Evolutionary conservation across 2,329 filamentous ascomycete species (phyloP).

Genomic region (Arthrobotrys entomopaga): DNA sequence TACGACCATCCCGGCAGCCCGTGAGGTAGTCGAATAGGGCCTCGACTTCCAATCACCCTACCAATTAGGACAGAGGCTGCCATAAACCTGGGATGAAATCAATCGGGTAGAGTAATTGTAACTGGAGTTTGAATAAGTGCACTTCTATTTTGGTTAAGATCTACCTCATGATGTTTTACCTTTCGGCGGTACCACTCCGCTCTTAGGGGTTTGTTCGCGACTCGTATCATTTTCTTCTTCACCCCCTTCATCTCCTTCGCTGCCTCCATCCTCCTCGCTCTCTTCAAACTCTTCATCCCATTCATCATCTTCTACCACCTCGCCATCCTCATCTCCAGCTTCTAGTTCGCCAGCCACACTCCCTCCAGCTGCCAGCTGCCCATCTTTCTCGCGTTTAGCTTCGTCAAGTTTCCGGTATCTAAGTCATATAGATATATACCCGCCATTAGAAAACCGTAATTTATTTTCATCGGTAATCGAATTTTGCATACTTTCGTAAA

Average conservation of each 20-base stretch:
- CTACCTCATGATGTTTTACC: background rate
- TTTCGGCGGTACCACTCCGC: background rate
- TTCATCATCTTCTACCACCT: background rate
- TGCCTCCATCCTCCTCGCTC: constrained; percentile 12
- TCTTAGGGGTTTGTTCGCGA: background rate
- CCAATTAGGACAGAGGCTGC: constrained; percentile 32
- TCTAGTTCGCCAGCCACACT: constrained; percentile 56
- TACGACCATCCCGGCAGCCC: background rate
- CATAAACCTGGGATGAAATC: background rate
- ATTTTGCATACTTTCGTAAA: constrained; percentile 75
- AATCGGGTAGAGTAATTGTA: background rate
- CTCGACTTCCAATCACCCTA: constrained; percentile 3
- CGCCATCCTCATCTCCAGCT: constrained; percentile 5
- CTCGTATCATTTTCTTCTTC: background rate
- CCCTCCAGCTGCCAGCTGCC: constrained; percentile 30
- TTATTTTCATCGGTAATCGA: background rate
- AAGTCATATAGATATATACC: background rate
- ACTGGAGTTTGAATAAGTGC: constrained; percentile 3
- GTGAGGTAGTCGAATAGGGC: too few species aligned
- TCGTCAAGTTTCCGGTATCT: constrained; percentile 66
- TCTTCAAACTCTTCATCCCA: background rate
- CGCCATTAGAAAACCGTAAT: background rate
- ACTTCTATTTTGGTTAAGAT: constrained; percentile 13
- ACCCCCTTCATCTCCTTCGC: constrained; percentile 2
- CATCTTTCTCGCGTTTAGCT: constrained; percentile 61